Percentiles rank a stretch among this genome's conserved stretches.
Evolutionary conservation across 768 basidiomycete genomes (phyloP).

Genomic region (Nidularia sp.): DNA sequence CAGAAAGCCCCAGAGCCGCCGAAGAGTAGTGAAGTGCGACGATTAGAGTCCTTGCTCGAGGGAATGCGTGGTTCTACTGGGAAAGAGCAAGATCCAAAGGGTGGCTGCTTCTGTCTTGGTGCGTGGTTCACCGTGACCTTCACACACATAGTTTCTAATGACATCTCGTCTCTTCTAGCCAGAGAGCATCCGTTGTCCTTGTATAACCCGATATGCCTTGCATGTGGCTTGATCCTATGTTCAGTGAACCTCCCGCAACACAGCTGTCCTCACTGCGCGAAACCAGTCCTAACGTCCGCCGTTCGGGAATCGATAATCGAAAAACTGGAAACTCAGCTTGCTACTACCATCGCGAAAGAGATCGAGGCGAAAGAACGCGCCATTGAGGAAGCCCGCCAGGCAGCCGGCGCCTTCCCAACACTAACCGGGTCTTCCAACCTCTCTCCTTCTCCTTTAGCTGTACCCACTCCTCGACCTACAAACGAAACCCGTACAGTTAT

Average conservation of each 20-base stretch:
- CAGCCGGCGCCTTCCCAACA: conserved; percentile 60
- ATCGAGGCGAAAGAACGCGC: conserved; percentile 41
- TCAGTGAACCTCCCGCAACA: conserved; percentile 47
- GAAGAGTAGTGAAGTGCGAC: conserved; percentile 46
- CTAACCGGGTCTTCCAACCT: conserved; percentile 24
- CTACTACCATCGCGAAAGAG: conserved; percentile 40
- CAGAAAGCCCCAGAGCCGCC: conserved; percentile 20
- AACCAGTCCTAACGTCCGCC: conserved; percentile 27
- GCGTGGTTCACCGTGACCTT: conserved; percentile 2
- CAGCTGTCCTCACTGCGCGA: conserved; percentile 51
- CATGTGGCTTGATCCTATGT: conserved; percentile 65
- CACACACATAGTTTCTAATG: neutral
- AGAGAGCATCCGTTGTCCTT: conserved; percentile 53
- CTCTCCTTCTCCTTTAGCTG: conserved; percentile 7
- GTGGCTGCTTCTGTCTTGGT: conserved; percentile 74
- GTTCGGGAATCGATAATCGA: conserved; percentile 31
- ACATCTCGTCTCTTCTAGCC: conserved; percentile 29
- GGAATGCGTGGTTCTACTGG: conserved; percentile 29
- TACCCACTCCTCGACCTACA: conserved; percentile 15
- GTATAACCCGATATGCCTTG: conserved; percentile 49
- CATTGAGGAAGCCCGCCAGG: conserved; percentile 41
- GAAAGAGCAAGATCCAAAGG: conserved; percentile 46
- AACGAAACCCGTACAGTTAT: conserved; percentile 51
- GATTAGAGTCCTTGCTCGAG: conserved; percentile 43
- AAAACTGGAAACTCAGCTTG: conserved; percentile 41